These are phyloP conservation scores for Penicillium roqueforti DNA, from an alignment of 495 filamentous ascomycete genomes.

Conservation along the genomic window DNA sequence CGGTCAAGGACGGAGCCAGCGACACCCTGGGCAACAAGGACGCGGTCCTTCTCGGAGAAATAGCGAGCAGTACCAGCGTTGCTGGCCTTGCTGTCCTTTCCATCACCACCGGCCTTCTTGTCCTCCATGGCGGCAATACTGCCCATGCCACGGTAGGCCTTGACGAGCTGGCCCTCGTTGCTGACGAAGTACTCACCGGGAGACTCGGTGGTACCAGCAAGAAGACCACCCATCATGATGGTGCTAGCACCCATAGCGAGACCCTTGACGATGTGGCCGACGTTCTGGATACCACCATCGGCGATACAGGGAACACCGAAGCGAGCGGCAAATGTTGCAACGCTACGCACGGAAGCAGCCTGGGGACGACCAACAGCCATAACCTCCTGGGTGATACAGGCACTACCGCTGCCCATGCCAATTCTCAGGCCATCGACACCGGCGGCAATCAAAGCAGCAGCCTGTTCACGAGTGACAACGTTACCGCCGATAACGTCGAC, in stretches of 20 bases:
- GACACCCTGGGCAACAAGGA: constrained; percentile 96
- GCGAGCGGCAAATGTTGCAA: constrained; percentile 78
- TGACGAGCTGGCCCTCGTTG: constrained; percentile 92
- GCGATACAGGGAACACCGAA: constrained; percentile 98
- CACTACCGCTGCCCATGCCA: constrained; percentile 96
- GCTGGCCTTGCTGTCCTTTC: constrained; percentile 72
- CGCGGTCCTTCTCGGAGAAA: constrained; percentile 92
- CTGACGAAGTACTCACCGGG: constrained; percentile 96
- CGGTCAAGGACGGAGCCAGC: constrained; percentile 70
- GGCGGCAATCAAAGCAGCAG: constrained; percentile 84
- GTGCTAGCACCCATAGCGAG: constrained; percentile 90
- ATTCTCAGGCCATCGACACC: constrained; percentile 96
- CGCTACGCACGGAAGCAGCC: constrained; percentile 85
- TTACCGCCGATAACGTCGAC: constrained; percentile 97
- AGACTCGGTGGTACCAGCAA: constrained; percentile 96
- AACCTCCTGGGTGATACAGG: constrained; percentile 99
- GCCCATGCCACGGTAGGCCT: constrained; percentile 98
- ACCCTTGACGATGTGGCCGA: constrained; percentile 98
- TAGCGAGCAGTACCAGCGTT: constrained; percentile 97
- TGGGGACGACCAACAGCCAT: constrained; percentile 98
- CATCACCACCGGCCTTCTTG: constrained; percentile 72
- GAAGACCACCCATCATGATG: constrained; percentile 98
- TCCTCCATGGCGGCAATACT: constrained; percentile 99
- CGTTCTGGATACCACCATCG: constrained; percentile 96
- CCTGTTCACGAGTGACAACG: constrained; percentile 94